Base-by-base conservation (phyloP, 2,329 filamentous ascomycete species). In the Ascochyta clinopodiicola region DNA sequence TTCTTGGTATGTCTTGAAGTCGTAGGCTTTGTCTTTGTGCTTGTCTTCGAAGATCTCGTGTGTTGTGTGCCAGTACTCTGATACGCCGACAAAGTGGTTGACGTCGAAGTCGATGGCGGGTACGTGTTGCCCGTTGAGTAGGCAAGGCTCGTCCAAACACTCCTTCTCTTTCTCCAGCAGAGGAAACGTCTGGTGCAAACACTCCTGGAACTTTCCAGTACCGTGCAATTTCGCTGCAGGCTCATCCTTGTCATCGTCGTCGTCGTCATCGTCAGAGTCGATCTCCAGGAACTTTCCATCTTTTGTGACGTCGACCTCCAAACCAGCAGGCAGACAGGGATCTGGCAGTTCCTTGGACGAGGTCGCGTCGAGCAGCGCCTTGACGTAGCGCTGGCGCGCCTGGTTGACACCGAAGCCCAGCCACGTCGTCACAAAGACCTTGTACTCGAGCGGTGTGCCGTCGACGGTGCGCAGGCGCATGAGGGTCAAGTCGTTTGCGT, bases 11-110 rank as follows among this genome's bases (percentile, higher is more conserved):
- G 90, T 92, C 58, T 88, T 85, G 64, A 96, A 91, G 69, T 98
- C 92, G 74, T 98, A 99, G 0, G 90, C 86, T 63, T 91, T 88
- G 64, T 87, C 84, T 25, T 90, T 88, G 61, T 91, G 87, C 4
- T 86, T 87, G 80, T 86, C 85, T 56, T 89, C 85, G 63, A 99
- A 98, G 2, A 98, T 88, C 50, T 95, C 92, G 67, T 99, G 95
- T 0, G 95, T 99, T 0, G 94, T 96, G 75, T 99, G 95, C 94
- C 95, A 99, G 77, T 96, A 99, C 72, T 99, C 95, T 1, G 94
- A 98, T 3, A 99, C 94, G 10, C 95, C 95, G 25, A 99, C 88
- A 69, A 99, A 99, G 74, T 97, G 96, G 68, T 99, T 99, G 32
- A 98, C 88, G 59, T 95, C 89, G 70, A 98, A 99, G 73, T 99